These are phyloP conservation scores for Saitozyma sp. DNA, from an alignment of 768 basidiomycete genomes.

Conservation along the genomic window DNA sequence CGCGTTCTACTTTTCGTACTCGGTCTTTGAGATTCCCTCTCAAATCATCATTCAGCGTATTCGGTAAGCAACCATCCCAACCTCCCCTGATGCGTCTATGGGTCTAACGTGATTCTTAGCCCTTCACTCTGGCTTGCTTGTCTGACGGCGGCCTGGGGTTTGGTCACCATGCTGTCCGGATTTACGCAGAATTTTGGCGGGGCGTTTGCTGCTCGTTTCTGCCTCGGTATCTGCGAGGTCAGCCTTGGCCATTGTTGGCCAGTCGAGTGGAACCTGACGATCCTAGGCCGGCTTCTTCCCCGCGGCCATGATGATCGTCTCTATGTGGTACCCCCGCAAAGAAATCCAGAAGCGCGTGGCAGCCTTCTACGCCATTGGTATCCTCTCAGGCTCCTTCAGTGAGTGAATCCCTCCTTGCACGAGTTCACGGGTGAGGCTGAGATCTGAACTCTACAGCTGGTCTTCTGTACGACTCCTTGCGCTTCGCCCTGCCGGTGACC, in stretches of 20 bases:
- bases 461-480: too few species aligned
- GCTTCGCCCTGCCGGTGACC: too few species aligned
- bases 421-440: too few species aligned
- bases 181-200: slow-evolving; percentile 10
- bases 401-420: neutral
- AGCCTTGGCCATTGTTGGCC: neutral
- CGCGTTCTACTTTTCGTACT: slow-evolving; percentile 14
- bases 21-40: slow-evolving; percentile 12
- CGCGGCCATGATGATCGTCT: slow-evolving; percentile 21
- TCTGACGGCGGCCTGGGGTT: slow-evolving; percentile 9
- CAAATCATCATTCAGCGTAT: slow-evolving; percentile 1
- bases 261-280: neutral
- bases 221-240: slow-evolving; percentile 2
- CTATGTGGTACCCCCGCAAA: slow-evolving; percentile 11
- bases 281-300: slow-evolving; percentile 20
- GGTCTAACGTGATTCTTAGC: neutral
- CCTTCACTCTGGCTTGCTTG: slow-evolving; percentile 8
- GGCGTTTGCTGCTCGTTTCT: slow-evolving; percentile 11
- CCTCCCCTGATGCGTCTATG: too few species aligned
- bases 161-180: slow-evolving; percentile 9
- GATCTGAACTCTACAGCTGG: too few species aligned
- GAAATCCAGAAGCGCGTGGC: slow-evolving; percentile 9
- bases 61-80: too few species aligned
- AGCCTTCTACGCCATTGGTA: slow-evolving; percentile 11
- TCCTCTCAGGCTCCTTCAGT: slow-evolving; percentile 7